Evolutionary conservation across 1,284 basidiomycete species (phyloP).

Genomic region (Tilletiopsis washingtonensis): DNA sequence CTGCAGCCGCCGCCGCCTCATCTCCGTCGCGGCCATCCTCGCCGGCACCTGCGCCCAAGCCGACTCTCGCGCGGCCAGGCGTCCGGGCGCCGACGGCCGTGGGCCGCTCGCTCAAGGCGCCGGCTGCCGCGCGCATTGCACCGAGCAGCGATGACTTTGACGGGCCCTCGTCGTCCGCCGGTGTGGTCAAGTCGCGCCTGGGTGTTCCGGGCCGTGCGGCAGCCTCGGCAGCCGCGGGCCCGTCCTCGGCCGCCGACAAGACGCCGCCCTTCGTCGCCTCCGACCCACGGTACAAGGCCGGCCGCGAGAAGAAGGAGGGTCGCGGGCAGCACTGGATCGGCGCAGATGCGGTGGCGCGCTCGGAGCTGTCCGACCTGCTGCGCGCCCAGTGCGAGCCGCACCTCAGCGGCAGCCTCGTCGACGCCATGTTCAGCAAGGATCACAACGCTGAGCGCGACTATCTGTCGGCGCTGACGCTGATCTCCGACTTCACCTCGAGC

Average conservation of each 20-base stretch:
- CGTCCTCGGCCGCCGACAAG: conserved; percentile 37
- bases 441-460: conserved; percentile 93
- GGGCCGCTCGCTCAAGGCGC: conserved; percentile 24
- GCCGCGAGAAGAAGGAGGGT: conserved; percentile 67
- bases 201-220: conserved; percentile 3
- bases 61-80: conserved; percentile 16
- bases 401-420: conserved; percentile 66
- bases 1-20: background rate
- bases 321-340: conserved; percentile 51
- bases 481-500: conserved; percentile 63
- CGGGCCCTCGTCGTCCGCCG: background rate
- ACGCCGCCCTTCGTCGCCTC: conserved; percentile 60
- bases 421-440: conserved; percentile 75
- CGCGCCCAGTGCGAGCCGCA: conserved; percentile 86
- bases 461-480: conserved; percentile 66
- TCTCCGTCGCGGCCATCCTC: conserved; percentile 2
- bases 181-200: conserved; percentile 8
- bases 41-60: conserved; percentile 10
- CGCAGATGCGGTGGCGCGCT: conserved; percentile 72
- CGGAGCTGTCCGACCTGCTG: conserved; percentile 78
- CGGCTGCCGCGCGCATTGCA: conserved; percentile 9
- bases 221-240: conserved; percentile 32
- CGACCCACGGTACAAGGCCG: conserved; percentile 65
- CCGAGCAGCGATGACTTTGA: conserved; percentile 17
- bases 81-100: conserved; percentile 29